Evolutionary conservation across 2,329 filamentous ascomycete genomes (phyloP), one percentile per base, ranked within the genome.

Genomic region (Aspergillus glaucus): DNA sequence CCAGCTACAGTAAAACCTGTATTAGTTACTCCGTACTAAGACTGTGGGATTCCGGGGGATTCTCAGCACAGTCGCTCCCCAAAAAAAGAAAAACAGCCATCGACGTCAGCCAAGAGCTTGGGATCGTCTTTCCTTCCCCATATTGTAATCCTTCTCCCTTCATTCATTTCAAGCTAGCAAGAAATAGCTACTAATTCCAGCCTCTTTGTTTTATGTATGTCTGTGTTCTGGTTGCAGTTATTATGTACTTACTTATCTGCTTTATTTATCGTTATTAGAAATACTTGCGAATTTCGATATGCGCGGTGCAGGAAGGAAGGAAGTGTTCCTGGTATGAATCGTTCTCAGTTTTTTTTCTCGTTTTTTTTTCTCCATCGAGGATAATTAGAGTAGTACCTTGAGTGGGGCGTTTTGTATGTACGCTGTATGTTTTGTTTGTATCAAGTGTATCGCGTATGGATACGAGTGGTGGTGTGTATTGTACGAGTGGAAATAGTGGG

Each of bases 21-120:
- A 30, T 4, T 30, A 12, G 10, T 10, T 12, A 30, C 26, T 30
- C 26, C 26, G 26, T 30, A 30, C 26, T 30, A 12, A 30, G 22
- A 10, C 26, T 30, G 10, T 30, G 50, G 49, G 50, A 59, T 57
- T 61, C 62, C 54, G 62, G 62, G 62, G 62, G 61, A 65, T 62
- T 59, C 53, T 61, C 60, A 56, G 54, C 51, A 54, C 22, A 26
- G 22, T 28, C 14, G 28, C 26, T 28, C 26, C n/a, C 41, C 7
- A 30, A 28, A 43, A 43, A 43, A 43, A 22, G 44, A 44, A 41
- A 44, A 34, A 6, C 24, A 14, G 37, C 45, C 30, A 36, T 22
- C 28, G 19, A 48, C 46, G 46, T 48, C 40, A 48, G 46, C 46
- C 46, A 48, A 48, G 46, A 47, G 19, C 4, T 12, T 40, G 44